Percentiles rank a stretch among this genome's conserved stretches.
Conservation (phyloP, 1,284 basidiomycete genomes). For the Rhizopogon parksii region DNA sequence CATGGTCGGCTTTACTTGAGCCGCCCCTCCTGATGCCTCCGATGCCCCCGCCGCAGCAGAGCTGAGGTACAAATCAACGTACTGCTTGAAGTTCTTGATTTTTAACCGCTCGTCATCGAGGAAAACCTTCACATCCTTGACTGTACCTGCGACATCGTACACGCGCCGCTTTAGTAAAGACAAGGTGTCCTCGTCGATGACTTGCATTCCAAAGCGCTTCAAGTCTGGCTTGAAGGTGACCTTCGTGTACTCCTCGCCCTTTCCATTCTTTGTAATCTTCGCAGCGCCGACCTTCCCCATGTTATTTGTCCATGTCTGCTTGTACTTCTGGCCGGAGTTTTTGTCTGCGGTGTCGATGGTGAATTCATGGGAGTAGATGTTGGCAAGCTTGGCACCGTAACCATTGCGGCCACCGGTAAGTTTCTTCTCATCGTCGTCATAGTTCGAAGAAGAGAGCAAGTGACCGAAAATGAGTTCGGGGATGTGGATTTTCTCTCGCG, state of each 20-base stretch:
- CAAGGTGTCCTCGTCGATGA: constrained; percentile 88
- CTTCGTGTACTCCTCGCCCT: constrained; percentile 87
- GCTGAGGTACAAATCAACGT: constrained; percentile 89
- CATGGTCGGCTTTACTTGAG: constrained; percentile 67
- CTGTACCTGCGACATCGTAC: constrained; percentile 95
- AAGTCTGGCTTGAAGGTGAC: constrained; percentile 96
- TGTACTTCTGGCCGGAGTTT: constrained; percentile 84
- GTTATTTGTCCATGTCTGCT: constrained; percentile 92
- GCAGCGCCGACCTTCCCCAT: constrained; percentile 85
- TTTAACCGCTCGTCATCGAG: constrained; percentile 91
- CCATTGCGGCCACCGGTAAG: constrained; percentile 98
- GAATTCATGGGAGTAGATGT: constrained; percentile 98
- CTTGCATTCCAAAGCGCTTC: constrained; percentile 85
- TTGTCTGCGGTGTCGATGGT: constrained; percentile 97
- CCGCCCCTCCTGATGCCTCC: constrained; percentile 67
- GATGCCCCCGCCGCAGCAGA: constrained; percentile 63
- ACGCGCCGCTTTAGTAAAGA: constrained; percentile 92
- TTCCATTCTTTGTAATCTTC: constrained; percentile 88
- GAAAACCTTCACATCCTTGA: constrained; percentile 90
- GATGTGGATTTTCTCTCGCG: constrained; percentile 90
- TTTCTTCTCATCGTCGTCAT: constrained; percentile 99
- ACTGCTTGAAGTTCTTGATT: constrained; percentile 95
- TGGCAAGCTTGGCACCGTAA: constrained; percentile 96
- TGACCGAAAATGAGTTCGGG: constrained; percentile 98
- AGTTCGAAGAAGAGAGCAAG: constrained; percentile 93